Base-by-base conservation (phyloP, 2,329 filamentous ascomycete genomes). In the Cladophialophora yegresii region DNA sequence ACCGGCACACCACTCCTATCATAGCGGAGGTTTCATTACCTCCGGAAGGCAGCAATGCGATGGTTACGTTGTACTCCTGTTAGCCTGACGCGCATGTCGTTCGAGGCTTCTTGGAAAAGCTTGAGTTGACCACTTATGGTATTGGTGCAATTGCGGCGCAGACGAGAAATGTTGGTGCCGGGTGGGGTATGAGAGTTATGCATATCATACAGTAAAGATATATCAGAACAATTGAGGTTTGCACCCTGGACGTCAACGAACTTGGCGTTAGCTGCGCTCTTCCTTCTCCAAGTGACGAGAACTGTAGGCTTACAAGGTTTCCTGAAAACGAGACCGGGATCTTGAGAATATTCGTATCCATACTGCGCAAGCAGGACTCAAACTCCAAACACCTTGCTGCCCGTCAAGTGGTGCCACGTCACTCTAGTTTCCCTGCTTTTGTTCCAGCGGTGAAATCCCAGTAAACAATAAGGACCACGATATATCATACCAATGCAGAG, bases 321-420 rank as follows among this genome's bases (percentile, higher is more conserved):
- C 36, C n/a, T 43, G 36, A n/a, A 43, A 43, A 43, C n/a, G 16
- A 43, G 16, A 43, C 36, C 36, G 36, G 16, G 16, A 49, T 22
- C 2, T 22, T 50, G 47, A 1, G 12, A n/a, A 43, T 8, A 8
- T 3, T 43, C 40, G 40, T 43, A 8, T n/a, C n/a, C 3, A n/a
- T 4, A 9, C 40, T 9, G 40, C 40, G 3, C 12, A 43, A n/a
- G n/a, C n/a, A n/a, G n/a, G n/a, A n/a, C n/a, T n/a, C n/a, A n/a
- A 49, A 49, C 47, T 50, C 47, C 47, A 12, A 13, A 50, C 47
- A 28, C 47, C 47, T 50, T 50, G 47, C 47, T 50, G n/a, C 20
- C 12, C 47, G 23, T 50, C 47, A 50, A 50, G 47, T 50, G 47
- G 47, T 50, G 22, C 22, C 47, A 50, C 13, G 20, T 26, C 45